Evolutionary conservation across 148 eudicot genomes (phyloP).

Genomic region (Persicaria tinctoria): DNA sequence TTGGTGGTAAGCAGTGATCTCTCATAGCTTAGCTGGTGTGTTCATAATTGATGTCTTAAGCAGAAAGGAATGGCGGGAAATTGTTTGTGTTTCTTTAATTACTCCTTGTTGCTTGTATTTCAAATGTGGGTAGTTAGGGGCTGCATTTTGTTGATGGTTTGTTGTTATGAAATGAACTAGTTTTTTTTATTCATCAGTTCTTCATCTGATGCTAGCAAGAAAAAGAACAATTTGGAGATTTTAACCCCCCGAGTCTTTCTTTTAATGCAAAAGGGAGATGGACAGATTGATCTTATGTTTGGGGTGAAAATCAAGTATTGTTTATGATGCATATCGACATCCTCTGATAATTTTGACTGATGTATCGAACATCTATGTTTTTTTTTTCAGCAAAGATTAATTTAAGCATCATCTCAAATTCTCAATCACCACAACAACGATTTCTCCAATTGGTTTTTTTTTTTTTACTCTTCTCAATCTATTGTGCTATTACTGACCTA

Average conservation of each 20-base stretch:
- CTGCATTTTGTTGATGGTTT: not conserved
- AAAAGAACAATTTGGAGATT: too few species aligned
- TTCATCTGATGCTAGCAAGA: not conserved
- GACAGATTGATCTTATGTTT: not conserved
- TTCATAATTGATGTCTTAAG: not conserved
- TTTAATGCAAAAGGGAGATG: not conserved
- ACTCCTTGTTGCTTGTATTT: not conserved
- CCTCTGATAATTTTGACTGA: too few species aligned
- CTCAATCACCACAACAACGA: not conserved
- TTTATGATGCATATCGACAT: not conserved
- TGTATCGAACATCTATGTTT: too few species aligned
- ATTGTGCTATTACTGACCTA: not conserved
- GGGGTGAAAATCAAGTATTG: not conserved
- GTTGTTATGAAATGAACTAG: not conserved
- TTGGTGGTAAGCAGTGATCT: not conserved
- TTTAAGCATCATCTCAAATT: slow-evolving; percentile 8
- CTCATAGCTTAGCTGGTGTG: not conserved
- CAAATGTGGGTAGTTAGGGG: not conserved
- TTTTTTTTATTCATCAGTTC: not conserved
- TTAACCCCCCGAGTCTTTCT: not conserved
- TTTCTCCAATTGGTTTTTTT: not conserved
- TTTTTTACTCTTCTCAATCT: not conserved
- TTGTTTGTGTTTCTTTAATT: not conserved
- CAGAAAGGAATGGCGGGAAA: not conserved
- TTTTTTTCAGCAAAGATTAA: slow-evolving; percentile 17